These are phyloP conservation scores for Sophora flavescens DNA, from an alignment of 306 rosid genomes.

Conservation along the genomic window DNA sequence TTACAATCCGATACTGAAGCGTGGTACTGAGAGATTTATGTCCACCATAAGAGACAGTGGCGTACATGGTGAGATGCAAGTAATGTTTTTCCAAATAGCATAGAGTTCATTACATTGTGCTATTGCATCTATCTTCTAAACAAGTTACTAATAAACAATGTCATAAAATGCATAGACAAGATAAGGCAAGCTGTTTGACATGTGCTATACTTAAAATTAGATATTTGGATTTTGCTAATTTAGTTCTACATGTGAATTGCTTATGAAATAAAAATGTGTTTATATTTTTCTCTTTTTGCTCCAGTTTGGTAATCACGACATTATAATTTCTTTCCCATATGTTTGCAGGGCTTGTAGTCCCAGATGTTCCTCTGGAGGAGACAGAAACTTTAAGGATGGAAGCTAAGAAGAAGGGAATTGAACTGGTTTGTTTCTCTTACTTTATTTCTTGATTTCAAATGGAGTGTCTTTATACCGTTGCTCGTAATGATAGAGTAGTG, in stretches of 20 bases:
- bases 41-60: slow-evolving; percentile 71
- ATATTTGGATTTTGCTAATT: slow-evolving; percentile 14
- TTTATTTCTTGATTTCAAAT: slow-evolving; percentile 30
- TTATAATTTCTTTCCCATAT: slow-evolving; percentile 18
- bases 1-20: slow-evolving; percentile 92
- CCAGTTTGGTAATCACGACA: slow-evolving; percentile 19
- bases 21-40: slow-evolving; percentile 81
- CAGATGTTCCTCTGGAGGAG: slow-evolving; percentile 96
- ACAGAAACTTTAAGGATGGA: slow-evolving; percentile 70
- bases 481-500: slow-evolving; percentile 15
- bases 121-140: slow-evolving; percentile 12
- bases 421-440: slow-evolving; percentile 67
- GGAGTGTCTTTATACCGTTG: slow-evolving; percentile 21
- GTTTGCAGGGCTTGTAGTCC: slow-evolving; percentile 87
- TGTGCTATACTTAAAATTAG: slow-evolving; percentile 2
- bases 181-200: slow-evolving; percentile 28
- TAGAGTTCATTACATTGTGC: slow-evolving; percentile 22
- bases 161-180: slow-evolving; percentile 22
- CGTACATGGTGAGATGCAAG: slow-evolving; percentile 67
- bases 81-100: slow-evolving; percentile 34
- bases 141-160: slow-evolving; percentile 12
- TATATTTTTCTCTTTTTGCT: neutral
- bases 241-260: slow-evolving; percentile 10
- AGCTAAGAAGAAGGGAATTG: slow-evolving; percentile 79
- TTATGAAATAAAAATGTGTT: neutral